phyloP scores from a whole-genome alignment of 164 flowering plant species.

The Euptelea pleiosperma region DNA sequence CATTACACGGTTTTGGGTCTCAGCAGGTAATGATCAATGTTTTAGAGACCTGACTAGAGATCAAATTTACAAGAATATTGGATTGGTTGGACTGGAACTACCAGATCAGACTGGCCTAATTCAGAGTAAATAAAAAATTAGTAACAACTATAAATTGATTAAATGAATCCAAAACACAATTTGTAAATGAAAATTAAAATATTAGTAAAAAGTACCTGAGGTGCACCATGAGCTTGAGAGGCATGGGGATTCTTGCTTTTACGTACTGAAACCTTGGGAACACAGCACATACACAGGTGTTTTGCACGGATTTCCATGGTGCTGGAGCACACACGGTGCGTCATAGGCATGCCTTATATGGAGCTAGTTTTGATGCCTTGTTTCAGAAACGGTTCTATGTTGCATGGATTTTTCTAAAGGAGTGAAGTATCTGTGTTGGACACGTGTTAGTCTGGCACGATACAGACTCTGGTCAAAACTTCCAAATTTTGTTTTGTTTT shows the following conservation, averaged over 20 bases:
- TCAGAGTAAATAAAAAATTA: not conserved
- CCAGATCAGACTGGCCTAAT: no score
- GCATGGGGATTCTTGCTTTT: not conserved
- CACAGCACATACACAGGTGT: not conserved
- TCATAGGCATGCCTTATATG: no score
- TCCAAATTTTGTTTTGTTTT: no score
- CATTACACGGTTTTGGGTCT: conserved; percentile 92
- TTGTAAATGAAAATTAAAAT: not conserved
- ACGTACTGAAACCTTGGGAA: not conserved
- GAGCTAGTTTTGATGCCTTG: no score
- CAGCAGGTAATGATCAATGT: conserved; percentile 57
- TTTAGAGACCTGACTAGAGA: not conserved
- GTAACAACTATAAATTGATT: not conserved
- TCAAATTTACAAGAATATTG: not conserved
- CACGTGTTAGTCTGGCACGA: no score
- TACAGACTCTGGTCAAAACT: no score
- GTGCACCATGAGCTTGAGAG: not conserved
- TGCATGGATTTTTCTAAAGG: no score
- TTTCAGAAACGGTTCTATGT: no score
- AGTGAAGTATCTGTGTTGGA: no score
- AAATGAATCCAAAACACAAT: no score
- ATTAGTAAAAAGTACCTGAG: not conserved
- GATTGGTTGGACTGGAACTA: not conserved
- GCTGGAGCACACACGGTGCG: not conserved
- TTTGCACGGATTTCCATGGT: not conserved